A percentile compares a stretch with the other conserved stretches of the same genome.
These are phyloP conservation scores for Arachis monticola DNA, from an alignment of 331 rosid genomes.

Conservation along the genomic window DNA sequence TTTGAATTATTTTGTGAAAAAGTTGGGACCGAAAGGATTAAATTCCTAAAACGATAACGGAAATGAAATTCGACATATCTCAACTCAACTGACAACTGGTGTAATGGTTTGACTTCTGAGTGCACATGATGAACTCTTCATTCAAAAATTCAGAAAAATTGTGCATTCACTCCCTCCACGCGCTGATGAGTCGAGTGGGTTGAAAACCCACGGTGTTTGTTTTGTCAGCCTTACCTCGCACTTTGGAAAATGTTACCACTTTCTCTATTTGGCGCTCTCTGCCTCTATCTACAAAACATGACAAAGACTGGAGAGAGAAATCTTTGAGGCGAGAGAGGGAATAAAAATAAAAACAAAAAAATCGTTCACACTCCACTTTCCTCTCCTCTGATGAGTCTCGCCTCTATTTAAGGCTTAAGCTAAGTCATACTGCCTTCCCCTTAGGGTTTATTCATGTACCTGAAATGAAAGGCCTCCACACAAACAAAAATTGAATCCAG, in stretches of 20 bases:
- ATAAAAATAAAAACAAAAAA: not conserved
- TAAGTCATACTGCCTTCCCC: conserved; percentile 33
- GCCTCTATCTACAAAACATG: conserved; percentile 38
- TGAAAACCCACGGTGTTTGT: conserved; percentile 32
- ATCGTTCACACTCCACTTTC: conserved; percentile 44
- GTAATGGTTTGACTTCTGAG: too few species aligned
- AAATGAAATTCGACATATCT: too few species aligned
- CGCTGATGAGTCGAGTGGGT: conserved; percentile 45
- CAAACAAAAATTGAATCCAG: not conserved
- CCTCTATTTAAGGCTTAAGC: conserved; percentile 12
- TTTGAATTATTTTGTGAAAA: too few species aligned
- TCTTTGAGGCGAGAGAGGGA: conserved; percentile 14
- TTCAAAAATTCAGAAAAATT: not conserved
- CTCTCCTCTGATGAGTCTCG: conserved; percentile 10
- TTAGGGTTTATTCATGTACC: conserved; percentile 44
- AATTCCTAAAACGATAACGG: too few species aligned
- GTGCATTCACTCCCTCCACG: conserved; percentile 34
- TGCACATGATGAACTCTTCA: too few species aligned
- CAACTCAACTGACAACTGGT: too few species aligned
- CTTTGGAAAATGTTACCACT: conserved; percentile 47
- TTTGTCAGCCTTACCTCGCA: conserved; percentile 46
- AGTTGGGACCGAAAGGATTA: too few species aligned
- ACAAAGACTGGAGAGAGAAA: conserved; percentile 7
- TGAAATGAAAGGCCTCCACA: not conserved
- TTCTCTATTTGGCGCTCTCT: conserved; percentile 42